Percentiles rank a stretch among this genome's conserved stretches.
phyloP scores from a whole-genome alignment of 495 filamentous ascomycete species.

The Penicillium pancosmium region DNA sequence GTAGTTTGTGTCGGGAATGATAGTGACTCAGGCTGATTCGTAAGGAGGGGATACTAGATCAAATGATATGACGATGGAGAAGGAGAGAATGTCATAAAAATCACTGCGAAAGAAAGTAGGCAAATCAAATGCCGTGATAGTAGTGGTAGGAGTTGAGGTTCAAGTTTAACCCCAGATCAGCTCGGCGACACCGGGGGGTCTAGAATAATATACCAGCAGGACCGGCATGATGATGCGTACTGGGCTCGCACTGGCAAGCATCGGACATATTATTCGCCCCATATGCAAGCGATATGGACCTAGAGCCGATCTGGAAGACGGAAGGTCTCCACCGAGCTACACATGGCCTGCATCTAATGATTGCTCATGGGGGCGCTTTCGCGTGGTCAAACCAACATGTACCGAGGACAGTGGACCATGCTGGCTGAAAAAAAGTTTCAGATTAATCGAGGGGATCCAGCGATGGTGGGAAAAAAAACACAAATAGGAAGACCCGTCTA shows the following conservation, averaged over 20 bases:
- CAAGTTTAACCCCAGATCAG: slow-evolving; percentile 1
- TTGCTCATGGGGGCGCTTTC: slow-evolving; percentile 5
- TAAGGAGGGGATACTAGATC: slow-evolving; percentile 2
- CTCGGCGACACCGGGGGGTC: not conserved
- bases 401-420: not conserved
- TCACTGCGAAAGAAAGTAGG: not conserved
- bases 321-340: slow-evolving; percentile 10
- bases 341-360: slow-evolving; percentile 5
- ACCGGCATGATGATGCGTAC: not conserved
- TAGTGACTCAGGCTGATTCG: not conserved
- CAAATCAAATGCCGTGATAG: not conserved
- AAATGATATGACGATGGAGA: not conserved
- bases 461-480: slow-evolving; percentile 1
- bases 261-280: slow-evolving; percentile 9
- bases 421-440: slow-evolving; percentile 13
- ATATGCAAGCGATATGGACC: slow-evolving; percentile 7
- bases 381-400: slow-evolving; percentile 12
- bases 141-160: not conserved
- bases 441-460: slow-evolving; percentile 23
- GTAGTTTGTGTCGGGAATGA: not conserved
- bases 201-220: not conserved
- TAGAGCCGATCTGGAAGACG: slow-evolving; percentile 12
- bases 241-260: not conserved
- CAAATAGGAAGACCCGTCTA: not conserved
- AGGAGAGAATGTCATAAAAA: not conserved